Evolutionary conservation across 768 basidiomycete species (phyloP), one percentile per base, ranked within the genome.

Genomic region (Suillus plorans): DNA sequence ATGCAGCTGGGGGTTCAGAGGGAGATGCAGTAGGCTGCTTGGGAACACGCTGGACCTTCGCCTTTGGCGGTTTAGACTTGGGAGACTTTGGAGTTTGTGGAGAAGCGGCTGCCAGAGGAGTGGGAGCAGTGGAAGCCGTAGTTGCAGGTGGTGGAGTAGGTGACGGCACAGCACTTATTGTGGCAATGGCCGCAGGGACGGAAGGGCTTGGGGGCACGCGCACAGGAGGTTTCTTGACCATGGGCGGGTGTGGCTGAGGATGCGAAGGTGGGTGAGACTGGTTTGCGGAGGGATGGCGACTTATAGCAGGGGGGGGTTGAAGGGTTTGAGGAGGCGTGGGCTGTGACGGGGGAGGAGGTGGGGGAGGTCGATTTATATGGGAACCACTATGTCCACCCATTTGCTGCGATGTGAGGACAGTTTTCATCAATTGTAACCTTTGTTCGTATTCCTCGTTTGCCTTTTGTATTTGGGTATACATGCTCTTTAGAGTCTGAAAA

Each of bases 61-160:
- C 63, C 74, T 85, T 90, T n/a, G 80, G 61, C 1, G 79, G 71
- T 72, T 86, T 91, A 61, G 73, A 73, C 71, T 87, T 90, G 0
- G 91, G 91, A 5, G 91, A 92, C 74, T 88, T 92, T 1, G 89
- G 85, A 5, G 82, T 83, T 69, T 85, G 85, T 1, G 90, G 90
- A 12, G 89, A 90, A 41, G 84, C 80, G 31, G 81, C 80, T 10
- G 69, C 60, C 39, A 74, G 74, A 16, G 81, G 80, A 20, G 81
- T 81, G 6, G 75, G 69, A 28, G 81, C 78, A 63, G 72, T 78
- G 20, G 82, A 77, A 12, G 80, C 81, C 12, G 89, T 87, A 5
- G 88, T 89, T 1, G 79, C 75, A 42, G 81, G 82, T 31, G 84
- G 80, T 5, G 87, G 82, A 3, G 85, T 85, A 44, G 78, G 75